Evolutionary conservation across 2,329 filamentous ascomycete species (phyloP), one percentile per base, ranked within the genome.

Genomic region (Geoglossum cookeanum): DNA sequence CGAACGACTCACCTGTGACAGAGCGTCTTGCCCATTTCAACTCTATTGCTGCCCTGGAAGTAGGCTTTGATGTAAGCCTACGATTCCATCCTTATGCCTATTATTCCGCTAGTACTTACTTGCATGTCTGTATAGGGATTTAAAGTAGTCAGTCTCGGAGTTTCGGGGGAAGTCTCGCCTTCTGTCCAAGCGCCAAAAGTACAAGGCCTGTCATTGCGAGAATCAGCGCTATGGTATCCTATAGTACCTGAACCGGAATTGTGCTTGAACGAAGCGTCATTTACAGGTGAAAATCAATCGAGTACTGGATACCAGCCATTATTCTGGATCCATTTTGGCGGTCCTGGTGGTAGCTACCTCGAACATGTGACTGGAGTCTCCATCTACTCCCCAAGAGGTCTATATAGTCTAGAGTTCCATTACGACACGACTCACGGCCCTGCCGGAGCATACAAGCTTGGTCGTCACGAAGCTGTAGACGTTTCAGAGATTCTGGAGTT

Each of bases 271-370:
- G 55, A 48, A 56, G 39, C 55, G 29, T 56, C 55, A 56, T 56
- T 48, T 48, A 56, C 55, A 48, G 55, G 35, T 37, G 42, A 56
- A 55, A 39, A 55, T 32, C 55, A 39, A 39, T 56, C 30, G 55
- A 45, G 44, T 48, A 56, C 55, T 48, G 42, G 33, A 37, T 56
- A 48, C 35, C 55, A 56, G 47, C 55, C 55, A 48, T 48, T 56
- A 56, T 33, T 56, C 39, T 56, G 55, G 55, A 56, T 48, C 47
- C 55, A 48, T 56, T 56, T 56, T 30, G 55, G 55, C 55, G 55
- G 55, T 37, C 55, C 55, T 29, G 42, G 35, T 39, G 55, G 55
- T 48, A 48, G 42, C 29, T 56, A 56, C 55, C 55, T 56, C 39
- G 47, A 48, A 48, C 47, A 56, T 39, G 30, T 56, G 27, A 56